phyloP scores from a whole-genome alignment of 2,329 filamentous ascomycete species.

The Emergomyces africanus region DNA sequence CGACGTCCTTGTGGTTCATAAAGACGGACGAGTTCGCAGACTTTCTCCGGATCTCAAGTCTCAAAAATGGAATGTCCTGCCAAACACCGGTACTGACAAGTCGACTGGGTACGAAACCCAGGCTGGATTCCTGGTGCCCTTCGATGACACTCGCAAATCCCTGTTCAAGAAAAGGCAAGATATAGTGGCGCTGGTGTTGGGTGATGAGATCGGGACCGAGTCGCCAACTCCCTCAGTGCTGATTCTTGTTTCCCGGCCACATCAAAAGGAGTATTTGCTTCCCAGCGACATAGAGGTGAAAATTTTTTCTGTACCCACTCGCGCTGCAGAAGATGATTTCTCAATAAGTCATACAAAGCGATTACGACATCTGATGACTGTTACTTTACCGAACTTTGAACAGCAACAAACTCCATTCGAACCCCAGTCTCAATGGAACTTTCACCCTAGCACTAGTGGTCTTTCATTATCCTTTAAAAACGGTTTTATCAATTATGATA shows the following conservation, averaged over 20 bases:
- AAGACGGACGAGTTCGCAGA: conserved; percentile 30
- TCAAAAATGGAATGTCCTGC: conserved; percentile 27
- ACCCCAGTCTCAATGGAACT: conserved; percentile 23
- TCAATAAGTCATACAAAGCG: conserved; percentile 21
- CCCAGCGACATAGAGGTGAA: conserved; percentile 26
- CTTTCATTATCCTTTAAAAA: conserved; percentile 27
- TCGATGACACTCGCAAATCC: conserved; percentile 29
- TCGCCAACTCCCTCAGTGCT: conserved; percentile 24
- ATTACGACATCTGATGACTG: conserved; percentile 25
- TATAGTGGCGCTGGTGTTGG: conserved; percentile 24
- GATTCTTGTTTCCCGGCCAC: conserved; percentile 28
- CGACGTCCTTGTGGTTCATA: conserved; percentile 31
- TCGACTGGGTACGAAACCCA: conserved; percentile 19
- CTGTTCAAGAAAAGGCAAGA: conserved; percentile 30
- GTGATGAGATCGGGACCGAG: conserved; percentile 17
- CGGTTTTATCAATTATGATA: conserved; percentile 30
- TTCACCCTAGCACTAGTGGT: conserved; percentile 27
- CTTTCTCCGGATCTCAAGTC: conserved; percentile 28
- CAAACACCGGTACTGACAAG: conserved; percentile 21
- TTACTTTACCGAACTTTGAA: conserved; percentile 21
- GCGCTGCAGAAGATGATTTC: conserved; percentile 11
- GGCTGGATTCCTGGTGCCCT: conserved; percentile 26
- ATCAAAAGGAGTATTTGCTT: conserved; percentile 16
- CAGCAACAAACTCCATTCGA: conserved; percentile 15
- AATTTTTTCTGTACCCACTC: conserved; percentile 27